Evolutionary conservation across 2,329 filamentous ascomycete genomes (phyloP).

Genomic region (Venturia pyrina): DNA sequence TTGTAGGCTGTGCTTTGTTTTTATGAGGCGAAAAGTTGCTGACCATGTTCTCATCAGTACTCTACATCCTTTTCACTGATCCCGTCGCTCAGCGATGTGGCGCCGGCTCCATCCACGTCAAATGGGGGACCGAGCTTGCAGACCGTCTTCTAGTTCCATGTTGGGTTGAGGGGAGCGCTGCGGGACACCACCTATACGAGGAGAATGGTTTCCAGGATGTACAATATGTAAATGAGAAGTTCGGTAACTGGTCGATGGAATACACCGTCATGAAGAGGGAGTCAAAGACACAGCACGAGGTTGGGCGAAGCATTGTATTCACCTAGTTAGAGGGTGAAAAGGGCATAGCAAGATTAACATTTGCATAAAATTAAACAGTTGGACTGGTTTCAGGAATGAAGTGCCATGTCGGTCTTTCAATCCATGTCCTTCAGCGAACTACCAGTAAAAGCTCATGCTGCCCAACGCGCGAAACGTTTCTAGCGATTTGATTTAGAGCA

Average conservation of each 20-base stretch:
- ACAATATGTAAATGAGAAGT: slow-evolving; percentile 14
- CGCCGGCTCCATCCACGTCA: slow-evolving; percentile 26
- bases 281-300: slow-evolving; percentile 7
- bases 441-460: too few relatives aligned
- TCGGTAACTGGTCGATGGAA: slow-evolving; percentile 11
- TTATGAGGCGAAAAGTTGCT: neutral
- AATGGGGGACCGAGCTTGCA: slow-evolving; percentile 28
- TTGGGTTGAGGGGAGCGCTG: slow-evolving; percentile 21
- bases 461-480: too few relatives aligned
- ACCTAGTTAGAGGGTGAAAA: neutral
- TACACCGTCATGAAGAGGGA: slow-evolving; percentile 14
- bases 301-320: slow-evolving; percentile 7
- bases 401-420: neutral
- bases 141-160: slow-evolving; percentile 22
- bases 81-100: slow-evolving; percentile 29
- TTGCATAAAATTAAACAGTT: neutral
- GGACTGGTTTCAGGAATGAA: neutral
- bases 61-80: slow-evolving; percentile 26
- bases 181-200: slow-evolving; percentile 20
- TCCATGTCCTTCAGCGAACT: too few relatives aligned
- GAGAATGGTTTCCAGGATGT: slow-evolving; percentile 19
- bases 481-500: too few relatives aligned
- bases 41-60: slow-evolving; percentile 17
- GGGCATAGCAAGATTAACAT: neutral
- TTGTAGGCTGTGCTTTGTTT: neutral